phyloP scores from a whole-genome alignment of 345 rosid species.

The Citrus unshiu region DNA sequence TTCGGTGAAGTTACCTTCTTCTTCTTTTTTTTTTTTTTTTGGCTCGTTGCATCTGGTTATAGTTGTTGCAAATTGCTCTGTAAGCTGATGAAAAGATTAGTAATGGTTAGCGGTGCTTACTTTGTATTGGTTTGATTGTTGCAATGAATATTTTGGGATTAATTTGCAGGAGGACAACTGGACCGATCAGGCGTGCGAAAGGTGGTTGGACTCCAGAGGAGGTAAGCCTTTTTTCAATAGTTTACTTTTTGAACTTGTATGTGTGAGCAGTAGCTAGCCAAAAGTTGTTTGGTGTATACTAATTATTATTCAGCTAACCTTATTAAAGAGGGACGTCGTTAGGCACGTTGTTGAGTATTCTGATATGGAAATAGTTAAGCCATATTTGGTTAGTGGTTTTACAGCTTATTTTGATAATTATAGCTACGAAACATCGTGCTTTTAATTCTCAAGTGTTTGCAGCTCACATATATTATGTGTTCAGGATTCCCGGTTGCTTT shows the following conservation, averaged over 20 bases:
- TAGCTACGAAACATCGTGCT: neutral
- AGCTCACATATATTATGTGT: neutral
- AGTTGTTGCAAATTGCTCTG: neutral
- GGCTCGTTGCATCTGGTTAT: neutral
- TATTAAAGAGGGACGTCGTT: neutral
- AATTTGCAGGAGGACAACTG: conserved; percentile 79
- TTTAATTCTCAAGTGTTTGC: neutral
- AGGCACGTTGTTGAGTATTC: neutral
- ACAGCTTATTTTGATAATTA: neutral
- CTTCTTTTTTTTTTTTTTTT: neutral
- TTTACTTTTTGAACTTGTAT: conserved; percentile 3
- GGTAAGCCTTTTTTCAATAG: conserved; percentile 30
- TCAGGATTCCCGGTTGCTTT: neutral
- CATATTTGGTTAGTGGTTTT: neutral
- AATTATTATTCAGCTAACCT: neutral
- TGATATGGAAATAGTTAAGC: neutral
- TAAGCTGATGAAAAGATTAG: neutral
- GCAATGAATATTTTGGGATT: conserved; percentile 5
- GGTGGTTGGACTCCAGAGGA: conserved; percentile 99
- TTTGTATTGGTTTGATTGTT: conserved; percentile 8
- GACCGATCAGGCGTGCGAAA: conserved; percentile 95
- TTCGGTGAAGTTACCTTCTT: neutral
- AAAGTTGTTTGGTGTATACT: neutral
- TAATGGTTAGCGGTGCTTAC: neutral
- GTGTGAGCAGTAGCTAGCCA: neutral